Base-by-base conservation (phyloP, 768 basidiomycete genomes). In the Tylopilus sp. region DNA sequence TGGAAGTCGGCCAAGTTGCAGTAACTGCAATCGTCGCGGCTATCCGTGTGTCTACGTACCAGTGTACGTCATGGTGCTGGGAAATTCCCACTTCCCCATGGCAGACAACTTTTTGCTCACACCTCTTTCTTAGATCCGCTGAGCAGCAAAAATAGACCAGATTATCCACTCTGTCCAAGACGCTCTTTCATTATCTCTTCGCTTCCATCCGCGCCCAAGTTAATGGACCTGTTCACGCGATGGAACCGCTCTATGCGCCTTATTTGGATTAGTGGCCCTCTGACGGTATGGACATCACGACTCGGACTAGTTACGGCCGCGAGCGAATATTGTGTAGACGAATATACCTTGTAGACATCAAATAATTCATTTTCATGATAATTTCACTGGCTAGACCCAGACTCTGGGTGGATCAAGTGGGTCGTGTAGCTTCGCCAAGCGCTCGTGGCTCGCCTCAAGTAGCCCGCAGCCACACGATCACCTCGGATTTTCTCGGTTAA, bases 21-120 rank as follows among this genome's bases (percentile, higher is more conserved):
- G 71, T 30, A 86, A 88, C 61, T 88, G 86, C 66, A 73, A 79
- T 60, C 75, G 75, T 51, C 77, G 86, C 31, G 74, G 75, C 21
- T 75, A 74, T 55, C 76, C 79, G 2, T 88, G 86, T 59, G 58
- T 62, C 40, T 88, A 88, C 63, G 61, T 73, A 20, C 82, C 86
- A 52, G 86, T 88, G 84, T 86, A 72, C 70, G 83, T 73, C 44
- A 47, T 26, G 22, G 23, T n/a, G 12, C 31, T 42, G 48, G 57
- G 50, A 54, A 50, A 44, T 20, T 28, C 43, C 35, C 33, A 33
- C 25, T 39, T 26, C 44, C 44, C 38, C 10, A 35, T 51, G 6
- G 31, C 31, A 31, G 12, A 31, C 33, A 17, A 17, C 33, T 17
- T 22, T 49, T 43, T 51, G 35, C 60, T 62, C 38, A 53, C 47